phyloP scores from a whole-genome alignment of 306 rosid species.

The Potentilla sterilis region DNA sequence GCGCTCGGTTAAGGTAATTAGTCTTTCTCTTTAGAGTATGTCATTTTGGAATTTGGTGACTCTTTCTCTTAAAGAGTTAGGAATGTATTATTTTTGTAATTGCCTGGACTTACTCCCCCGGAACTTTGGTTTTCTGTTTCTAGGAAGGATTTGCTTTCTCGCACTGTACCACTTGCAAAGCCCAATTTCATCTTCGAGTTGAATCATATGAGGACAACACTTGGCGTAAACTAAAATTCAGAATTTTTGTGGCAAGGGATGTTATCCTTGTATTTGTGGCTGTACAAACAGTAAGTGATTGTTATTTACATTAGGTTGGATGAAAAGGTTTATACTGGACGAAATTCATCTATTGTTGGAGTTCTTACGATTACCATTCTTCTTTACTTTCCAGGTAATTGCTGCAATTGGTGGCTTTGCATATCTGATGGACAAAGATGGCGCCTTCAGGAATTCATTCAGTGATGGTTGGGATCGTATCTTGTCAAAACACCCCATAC shows the following conservation, averaged over 20 bases:
- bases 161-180: conserved; percentile 98
- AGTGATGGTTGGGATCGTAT: conserved; percentile 95
- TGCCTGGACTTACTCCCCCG: neutral
- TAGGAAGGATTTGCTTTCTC: conserved; percentile 99
- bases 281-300: conserved; percentile 86
- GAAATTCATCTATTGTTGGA: neutral
- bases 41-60: neutral
- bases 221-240: conserved; percentile 84
- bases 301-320: conserved; percentile 1
- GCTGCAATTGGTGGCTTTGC: conserved; percentile 91
- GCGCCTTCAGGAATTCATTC: conserved; percentile 87
- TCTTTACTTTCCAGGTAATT: conserved; percentile 55
- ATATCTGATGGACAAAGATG: conserved; percentile 93
- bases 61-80: neutral
- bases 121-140: neutral
- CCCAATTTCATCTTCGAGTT: conserved; percentile 86
- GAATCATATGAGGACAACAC: conserved; percentile 79
- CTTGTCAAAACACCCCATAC: conserved; percentile 93
- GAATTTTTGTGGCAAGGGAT: conserved; percentile 96
- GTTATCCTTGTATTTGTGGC: conserved; percentile 91
- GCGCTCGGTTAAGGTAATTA: conserved; percentile 89
- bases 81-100: neutral
- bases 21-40: conserved; percentile 17
- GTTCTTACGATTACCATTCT: neutral
- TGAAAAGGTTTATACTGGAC: conserved; percentile 2